Base-by-base conservation (phyloP, 768 basidiomycete species). In the Pleurotus salmoneostramineus region DNA sequence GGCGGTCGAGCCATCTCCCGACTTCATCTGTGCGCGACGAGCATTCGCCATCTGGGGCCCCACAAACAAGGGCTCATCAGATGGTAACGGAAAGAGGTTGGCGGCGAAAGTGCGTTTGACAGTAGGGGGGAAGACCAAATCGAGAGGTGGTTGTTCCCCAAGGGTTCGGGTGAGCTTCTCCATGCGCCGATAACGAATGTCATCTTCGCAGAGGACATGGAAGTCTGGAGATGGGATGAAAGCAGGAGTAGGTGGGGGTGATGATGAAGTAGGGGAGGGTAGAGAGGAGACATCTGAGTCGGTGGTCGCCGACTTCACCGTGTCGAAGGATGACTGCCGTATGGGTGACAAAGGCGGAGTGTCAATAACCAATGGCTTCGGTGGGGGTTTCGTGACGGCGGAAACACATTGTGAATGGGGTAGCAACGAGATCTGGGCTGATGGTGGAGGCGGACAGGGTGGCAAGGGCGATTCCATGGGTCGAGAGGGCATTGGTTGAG, bases 121-220 rank as follows among this genome's bases (percentile, higher is more conserved):
- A 15, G 52, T 17, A 33, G 52, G 21, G 21, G 21, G 52, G 52
- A 55, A 55, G 52, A 55, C 40, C 15, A 55, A 15, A 27, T 55
- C 52, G 32, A 55, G 37, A 6, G 52, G 52, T 35, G 52, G 52
- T 44, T 55, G 52, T 31, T 55, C 36, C 27, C 52, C 52, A 7
- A 55, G 40, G 7, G 52, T 55, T 17, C 52, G 52, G 11, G 52
- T 55, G 37, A 55, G 21, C 40, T 55, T 55, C 8, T 55, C 52
- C 7, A 55, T 43, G 15, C 52, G 52, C 27, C 31, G 40, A 31
- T 17, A 35, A n/a, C 40, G 40, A 7, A 55, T 55, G 31, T 55
- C 52, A 37, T 35, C 36, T 36, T 55, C 52, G 34, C 35, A 55
- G n/a, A 55, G 37, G 31, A 55, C 52, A 31, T 43, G 52, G 52